A percentile compares a stretch with the other conserved stretches of the same genome.
These are phyloP conservation scores for Yamadazyma conglobata DNA, from an alignment of 1,139 yeast genomes.

Conservation along the genomic window DNA sequence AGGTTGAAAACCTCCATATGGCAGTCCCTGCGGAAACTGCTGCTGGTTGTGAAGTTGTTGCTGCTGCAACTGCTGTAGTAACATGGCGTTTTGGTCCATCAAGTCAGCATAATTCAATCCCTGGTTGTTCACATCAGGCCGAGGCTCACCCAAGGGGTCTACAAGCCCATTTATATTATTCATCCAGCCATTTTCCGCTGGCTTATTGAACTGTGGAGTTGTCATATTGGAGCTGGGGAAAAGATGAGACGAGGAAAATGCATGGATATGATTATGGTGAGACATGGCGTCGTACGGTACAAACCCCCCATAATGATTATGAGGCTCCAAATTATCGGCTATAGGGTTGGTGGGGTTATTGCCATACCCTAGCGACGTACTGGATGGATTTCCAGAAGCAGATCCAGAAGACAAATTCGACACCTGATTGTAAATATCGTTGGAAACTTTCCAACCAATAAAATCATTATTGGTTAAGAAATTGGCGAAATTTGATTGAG, in stretches of 20 bases:
- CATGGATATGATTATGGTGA: conserved; percentile 13
- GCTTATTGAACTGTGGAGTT: conserved; percentile 8
- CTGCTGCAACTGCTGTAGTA: conserved; percentile 7
- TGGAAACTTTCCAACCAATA: conserved; percentile 15
- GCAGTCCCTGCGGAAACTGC: not conserved
- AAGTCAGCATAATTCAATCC: conserved; percentile 5
- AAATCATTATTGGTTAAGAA: conserved; percentile 23
- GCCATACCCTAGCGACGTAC: not conserved
- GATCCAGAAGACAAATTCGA: not conserved
- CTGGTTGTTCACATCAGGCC: not conserved
- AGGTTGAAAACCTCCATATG: not conserved
- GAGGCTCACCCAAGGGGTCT: not conserved
- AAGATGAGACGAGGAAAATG: conserved; percentile 5
- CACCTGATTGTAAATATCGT: conserved; percentile 5
- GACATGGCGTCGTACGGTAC: conserved; percentile 10
- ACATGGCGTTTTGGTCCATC: conserved; percentile 4
- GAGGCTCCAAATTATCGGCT: conserved; percentile 1
- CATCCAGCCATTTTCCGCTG: conserved; percentile 8
- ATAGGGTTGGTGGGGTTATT: not conserved
- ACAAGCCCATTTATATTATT: not conserved
- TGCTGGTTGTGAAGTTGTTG: conserved; percentile 3
- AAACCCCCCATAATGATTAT: conserved; percentile 9
- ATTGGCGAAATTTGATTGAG: conserved; percentile 19
- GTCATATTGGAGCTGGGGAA: conserved; percentile 12
- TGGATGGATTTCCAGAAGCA: not conserved